Evolutionary conservation across 768 basidiomycete genomes (phyloP), one percentile per base, ranked within the genome.

Genomic region (Agaricus blazei): DNA sequence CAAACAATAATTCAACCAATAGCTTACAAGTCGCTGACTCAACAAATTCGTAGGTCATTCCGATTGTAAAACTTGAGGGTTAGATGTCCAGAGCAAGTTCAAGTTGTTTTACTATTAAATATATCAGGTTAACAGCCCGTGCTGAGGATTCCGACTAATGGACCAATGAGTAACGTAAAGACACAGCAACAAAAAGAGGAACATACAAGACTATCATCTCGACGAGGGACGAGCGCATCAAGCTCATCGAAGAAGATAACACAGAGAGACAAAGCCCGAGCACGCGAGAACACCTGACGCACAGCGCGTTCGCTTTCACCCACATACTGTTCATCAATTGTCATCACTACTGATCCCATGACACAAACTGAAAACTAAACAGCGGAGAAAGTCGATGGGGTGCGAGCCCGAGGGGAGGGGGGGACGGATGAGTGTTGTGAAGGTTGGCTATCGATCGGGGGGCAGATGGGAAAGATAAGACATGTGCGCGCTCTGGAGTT

Each of bases 251-350:
- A 97, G 73, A 96, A 97, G 58, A 97, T 89, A 46, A 97, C 87
- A 59, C 94, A 97, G 1, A 96, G 96, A 2, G 92, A 85, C 0
- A 94, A 97, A 1, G 95, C 94, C 3, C 93, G 80, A 2, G 96
- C 96, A 14, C 96, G 81, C 0, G 91, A 87, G 69, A 99, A 99
- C 0, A 98, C 91, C 66, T 96, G 93, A 44, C 96, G 75, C 0
- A 99, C 93, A 0, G 96, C 96, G 26, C 92, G 75, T 67, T 98
- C 96, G 67, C 93, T 96, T 72, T 99, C 96, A 12, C 96, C 95
- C 0, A 98, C 95, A 62, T 98, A 98, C 92, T 97, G 64, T 5
- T 51, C 6, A 23, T 34, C 11, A 8, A 34, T 34, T 34, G 34
- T 23, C 41, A 27, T 44, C 11, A 50, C 29, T 29, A 48, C 9